Evolutionary conservation across 306 rosid genomes (phyloP), one percentile per base, ranked within the genome.

Genomic region (Rosa lucieae): DNA sequence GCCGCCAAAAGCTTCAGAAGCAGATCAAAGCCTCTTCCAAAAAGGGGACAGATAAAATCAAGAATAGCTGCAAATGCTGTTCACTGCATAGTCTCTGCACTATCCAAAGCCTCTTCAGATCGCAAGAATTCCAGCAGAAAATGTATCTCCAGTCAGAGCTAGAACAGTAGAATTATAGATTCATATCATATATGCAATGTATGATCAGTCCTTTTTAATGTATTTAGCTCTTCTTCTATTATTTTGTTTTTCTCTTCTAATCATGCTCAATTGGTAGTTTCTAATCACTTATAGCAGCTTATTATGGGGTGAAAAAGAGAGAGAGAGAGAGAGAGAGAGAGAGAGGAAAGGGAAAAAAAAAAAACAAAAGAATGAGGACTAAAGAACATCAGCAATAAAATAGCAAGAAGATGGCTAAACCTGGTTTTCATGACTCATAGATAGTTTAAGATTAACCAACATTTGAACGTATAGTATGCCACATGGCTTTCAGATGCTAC

Each of bases 1-100:
- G 12, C 1, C 23, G 21, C 23, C 46, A 37, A 17, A 35, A 63
- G 80, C 32, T 78, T 74, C 46, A 72, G 48, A 13, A 49, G 44
- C 52, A 29, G 68, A 37, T 66, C 47, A 44, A 78, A 23, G 83
- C 81, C 88, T 48, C 79, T 75, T 47, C 78, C 89, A 40, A 73
- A 70, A 70, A 72, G 90, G 77, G 88, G 84, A 15, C 84, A 71
- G 73, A 75, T 81, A 49, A 85, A 85, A 63, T 63, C 76, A 13
- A 81, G 73, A 58, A 81, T 85, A 23, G 85, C 81, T 17, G 75
- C 81, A 23, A 62, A 80, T 70, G 85, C 81, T 58, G 70, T 85
- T 59, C 85, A 75, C 70, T 84, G 67, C 8, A 67, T 84, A 40
- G 82, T 70, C 53, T 84, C 82, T 32, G 78, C 72, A 71, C 78